A percentile compares a stretch with the other conserved stretches of the same genome.
Evolutionary conservation across 179 eudicot species (phyloP).

Genomic region (Sideroxylon spinosum): DNA sequence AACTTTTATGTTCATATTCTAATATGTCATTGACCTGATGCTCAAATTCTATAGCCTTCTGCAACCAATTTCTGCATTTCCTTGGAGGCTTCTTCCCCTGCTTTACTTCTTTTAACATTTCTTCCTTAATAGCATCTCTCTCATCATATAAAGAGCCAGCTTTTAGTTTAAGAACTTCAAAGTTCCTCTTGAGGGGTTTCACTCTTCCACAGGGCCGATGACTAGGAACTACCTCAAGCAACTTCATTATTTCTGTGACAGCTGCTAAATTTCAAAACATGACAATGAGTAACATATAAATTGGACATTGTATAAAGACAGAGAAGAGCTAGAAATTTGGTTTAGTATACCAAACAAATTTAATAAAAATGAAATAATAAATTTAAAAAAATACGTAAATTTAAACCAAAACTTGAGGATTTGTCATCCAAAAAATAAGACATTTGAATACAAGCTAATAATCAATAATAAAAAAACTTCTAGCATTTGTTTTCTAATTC

Average conservation of each 20-base stretch:
- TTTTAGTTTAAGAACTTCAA: background rate
- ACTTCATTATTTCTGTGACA: background rate
- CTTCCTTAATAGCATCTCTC: background rate
- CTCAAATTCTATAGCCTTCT: background rate
- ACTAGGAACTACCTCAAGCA: background rate
- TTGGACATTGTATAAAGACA: too few relatives aligned
- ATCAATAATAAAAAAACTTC: too few relatives aligned
- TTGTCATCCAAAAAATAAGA: too few relatives aligned
- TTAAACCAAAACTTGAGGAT: too few relatives aligned
- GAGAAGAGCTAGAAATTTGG: too few relatives aligned
- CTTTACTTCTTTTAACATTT: background rate
- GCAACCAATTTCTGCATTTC: background rate
- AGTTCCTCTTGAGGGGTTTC: background rate
- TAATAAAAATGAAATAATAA: too few relatives aligned
- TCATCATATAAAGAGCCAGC: background rate
- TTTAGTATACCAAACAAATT: too few relatives aligned
- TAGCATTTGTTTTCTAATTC: too few relatives aligned
- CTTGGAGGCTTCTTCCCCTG: background rate
- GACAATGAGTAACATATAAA: too few relatives aligned
- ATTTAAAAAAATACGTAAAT: too few relatives aligned
- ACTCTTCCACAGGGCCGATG: background rate
- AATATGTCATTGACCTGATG: background rate
- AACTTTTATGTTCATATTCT: background rate
- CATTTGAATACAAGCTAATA: too few relatives aligned
- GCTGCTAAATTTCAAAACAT: background rate